These are phyloP conservation scores for Vicia sativa DNA, from an alignment of 306 rosid species.

Conservation along the genomic window DNA sequence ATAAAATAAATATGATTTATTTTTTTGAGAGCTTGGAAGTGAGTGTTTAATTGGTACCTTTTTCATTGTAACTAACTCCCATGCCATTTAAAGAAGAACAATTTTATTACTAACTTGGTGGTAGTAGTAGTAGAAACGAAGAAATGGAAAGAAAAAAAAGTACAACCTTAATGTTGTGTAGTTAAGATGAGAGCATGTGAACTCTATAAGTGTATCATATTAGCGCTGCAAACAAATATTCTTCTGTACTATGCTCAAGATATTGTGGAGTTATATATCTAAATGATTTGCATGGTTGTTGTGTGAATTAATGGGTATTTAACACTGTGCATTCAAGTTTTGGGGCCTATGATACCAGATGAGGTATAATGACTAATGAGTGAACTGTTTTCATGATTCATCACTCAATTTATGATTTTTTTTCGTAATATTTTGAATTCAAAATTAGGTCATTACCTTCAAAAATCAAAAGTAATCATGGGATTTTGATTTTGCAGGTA, in stretches of 20 bases:
- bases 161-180: constrained; percentile 4
- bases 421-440: constrained; percentile 37
- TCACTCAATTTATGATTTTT: constrained; percentile 23
- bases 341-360: constrained; percentile 45
- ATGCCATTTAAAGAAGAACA: constrained; percentile 19
- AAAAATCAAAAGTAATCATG: neutral
- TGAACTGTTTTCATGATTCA: constrained; percentile 31
- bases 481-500: neutral
- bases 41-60: constrained; percentile 6
- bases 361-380: constrained; percentile 34
- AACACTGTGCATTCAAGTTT: constrained; percentile 61
- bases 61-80: constrained; percentile 17
- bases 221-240: constrained; percentile 55
- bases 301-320: constrained; percentile 71
- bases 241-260: constrained; percentile 25
- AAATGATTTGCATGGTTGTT: constrained; percentile 68
- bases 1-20: too few species aligned
- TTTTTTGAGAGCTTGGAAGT: constrained; percentile 8
- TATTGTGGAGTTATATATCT: constrained; percentile 25
- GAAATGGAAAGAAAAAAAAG: neutral
- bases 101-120: neutral
- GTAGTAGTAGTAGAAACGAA: neutral
- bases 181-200: constrained; percentile 42
- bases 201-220: constrained; percentile 7
- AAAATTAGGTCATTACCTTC: constrained; percentile 7